These are phyloP conservation scores for Limnanthes douglasii DNA, from an alignment of 345 rosid species.

Conservation along the genomic window DNA sequence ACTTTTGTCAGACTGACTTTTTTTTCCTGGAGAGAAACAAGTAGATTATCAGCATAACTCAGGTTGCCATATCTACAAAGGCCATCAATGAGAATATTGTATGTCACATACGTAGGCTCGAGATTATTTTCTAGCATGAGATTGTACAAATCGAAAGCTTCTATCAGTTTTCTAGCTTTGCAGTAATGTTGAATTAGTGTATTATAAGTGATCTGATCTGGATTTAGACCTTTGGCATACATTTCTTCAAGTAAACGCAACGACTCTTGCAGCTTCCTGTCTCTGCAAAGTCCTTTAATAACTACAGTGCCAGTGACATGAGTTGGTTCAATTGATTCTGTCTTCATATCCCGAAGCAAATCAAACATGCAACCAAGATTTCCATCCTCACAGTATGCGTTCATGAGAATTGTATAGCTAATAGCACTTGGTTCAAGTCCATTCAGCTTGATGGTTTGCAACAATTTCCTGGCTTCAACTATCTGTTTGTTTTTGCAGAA, in stretches of 20 bases:
- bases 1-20: conserved; percentile 23
- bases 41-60: conserved; percentile 29
- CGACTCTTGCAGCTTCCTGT: conserved; percentile 26
- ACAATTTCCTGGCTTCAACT: conserved; percentile 26
- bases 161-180: conserved; percentile 16
- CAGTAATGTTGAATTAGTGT: conserved; percentile 37
- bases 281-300: conserved; percentile 46
- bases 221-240: conserved; percentile 30
- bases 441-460: conserved; percentile 26
- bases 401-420: conserved; percentile 65
- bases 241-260: conserved; percentile 28
- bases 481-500: conserved; percentile 29
- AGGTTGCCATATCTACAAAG: conserved; percentile 32
- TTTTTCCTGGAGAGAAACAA: conserved; percentile 24
- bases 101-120: conserved; percentile 37
- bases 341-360: conserved; percentile 37
- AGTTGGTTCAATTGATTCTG: conserved; percentile 22
- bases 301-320: conserved; percentile 51
- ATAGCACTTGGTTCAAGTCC: conserved; percentile 38
- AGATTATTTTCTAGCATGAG: conserved; percentile 32
- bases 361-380: conserved; percentile 16
- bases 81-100: conserved; percentile 44
- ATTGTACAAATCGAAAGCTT: conserved; percentile 25
- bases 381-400: conserved; percentile 45
- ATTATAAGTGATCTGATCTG: conserved; percentile 53